phyloP scores from a whole-genome alignment of 768 basidiomycete species.

The Pleurotus cornucopiae region DNA sequence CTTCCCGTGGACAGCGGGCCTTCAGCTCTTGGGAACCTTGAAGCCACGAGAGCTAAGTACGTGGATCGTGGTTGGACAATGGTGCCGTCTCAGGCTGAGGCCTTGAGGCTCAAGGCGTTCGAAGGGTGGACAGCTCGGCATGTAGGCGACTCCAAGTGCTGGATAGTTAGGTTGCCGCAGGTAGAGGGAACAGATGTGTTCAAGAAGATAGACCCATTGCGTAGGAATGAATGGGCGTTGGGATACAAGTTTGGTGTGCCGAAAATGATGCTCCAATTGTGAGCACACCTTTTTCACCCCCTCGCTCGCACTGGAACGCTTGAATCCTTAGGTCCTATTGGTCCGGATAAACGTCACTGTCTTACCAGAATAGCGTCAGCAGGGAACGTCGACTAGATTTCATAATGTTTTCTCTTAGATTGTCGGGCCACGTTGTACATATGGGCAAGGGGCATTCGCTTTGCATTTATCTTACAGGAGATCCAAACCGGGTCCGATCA shows the following conservation, averaged over 20 bases:
- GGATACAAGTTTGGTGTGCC: neutral
- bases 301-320: neutral
- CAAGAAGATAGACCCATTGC: neutral
- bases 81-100: neutral
- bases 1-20: neutral
- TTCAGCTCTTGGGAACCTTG: too few species aligned
- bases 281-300: neutral
- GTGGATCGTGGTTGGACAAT: constrained; percentile 3
- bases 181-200: neutral
- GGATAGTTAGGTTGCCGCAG: neutral
- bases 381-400: too few species aligned
- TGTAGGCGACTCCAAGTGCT: constrained; percentile 1
- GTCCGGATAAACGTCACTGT: too few species aligned
- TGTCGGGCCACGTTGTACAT: too few species aligned
- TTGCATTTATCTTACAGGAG: neutral
- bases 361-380: too few species aligned
- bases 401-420: too few species aligned
- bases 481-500: constrained; percentile 19
- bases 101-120: neutral
- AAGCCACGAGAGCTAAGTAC: neutral
- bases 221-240: neutral
- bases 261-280: neutral
- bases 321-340: too few species aligned
- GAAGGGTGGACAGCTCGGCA: neutral
- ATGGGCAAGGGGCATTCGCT: neutral